Base-by-base conservation (phyloP, 2,329 filamentous ascomycete species). In the Chaetomium sp. region DNA sequence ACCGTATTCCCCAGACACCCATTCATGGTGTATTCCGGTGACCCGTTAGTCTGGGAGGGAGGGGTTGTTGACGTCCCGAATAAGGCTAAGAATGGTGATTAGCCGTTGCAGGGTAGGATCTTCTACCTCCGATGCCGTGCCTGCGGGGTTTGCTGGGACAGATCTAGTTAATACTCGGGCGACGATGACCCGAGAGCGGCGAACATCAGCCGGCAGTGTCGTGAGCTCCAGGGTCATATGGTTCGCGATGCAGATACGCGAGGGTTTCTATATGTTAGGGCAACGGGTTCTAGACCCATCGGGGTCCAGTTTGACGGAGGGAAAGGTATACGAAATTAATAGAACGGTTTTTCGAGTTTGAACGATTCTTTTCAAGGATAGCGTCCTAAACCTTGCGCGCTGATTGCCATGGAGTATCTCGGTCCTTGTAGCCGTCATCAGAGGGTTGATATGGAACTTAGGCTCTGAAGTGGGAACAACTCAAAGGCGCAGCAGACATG, bases 51-150 rank as follows among this genome's bases (percentile, higher is more conserved):
- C 58, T 56, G 58, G 61, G 10, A 59, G 31, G 25, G 49, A 65
- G 57, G 63, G 57, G 60, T 23, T 35, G 53, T n/a, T 31, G 47
- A 29, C 33, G 50, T 47, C 62, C 62, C 47, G 21, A 62, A 59
- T 42, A 59, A 50, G 62, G 56, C 38, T 51, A 62, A 62, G 50
- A 59, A 66, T 66, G 59, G 51, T 29, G 57, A 65, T 57, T 55
- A 66, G 45, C 64, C 62, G 62, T 64, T 57, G 56, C 53, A 65
- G 57, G 33, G 55, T 57, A 60, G 57, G 45, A 66, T 63, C 56
- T 50, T 27, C 38, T 27, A 8, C 53, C 29, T 29, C 45, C n/a
- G 42, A 33, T 38, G 12, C 33, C 58, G 33, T 58, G 25, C 13
- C 42, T 67, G 65, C 62, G 65, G 65, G 65, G 65, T 63, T 53